Conservation (phyloP, 139 green algal genomes). For the Volvox reticuliferus region DNA sequence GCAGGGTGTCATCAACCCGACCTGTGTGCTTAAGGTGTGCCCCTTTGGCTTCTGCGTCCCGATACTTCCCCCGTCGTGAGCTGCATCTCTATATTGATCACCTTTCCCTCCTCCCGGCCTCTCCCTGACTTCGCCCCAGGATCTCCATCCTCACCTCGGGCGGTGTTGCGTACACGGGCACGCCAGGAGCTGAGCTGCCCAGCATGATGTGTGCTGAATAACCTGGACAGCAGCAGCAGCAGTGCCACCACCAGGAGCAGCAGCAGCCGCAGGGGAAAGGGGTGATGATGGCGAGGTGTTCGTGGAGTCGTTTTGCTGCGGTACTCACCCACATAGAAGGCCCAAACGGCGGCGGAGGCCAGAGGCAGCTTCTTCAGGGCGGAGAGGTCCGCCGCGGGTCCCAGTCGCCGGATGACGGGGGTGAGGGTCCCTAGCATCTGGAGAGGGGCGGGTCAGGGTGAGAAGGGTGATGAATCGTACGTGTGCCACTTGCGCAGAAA, state of each 20-base stretch:
- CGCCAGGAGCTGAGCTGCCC: conserved; percentile 64
- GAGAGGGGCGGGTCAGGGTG: not conserved
- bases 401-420: conserved; percentile 72
- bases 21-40: too few species aligned
- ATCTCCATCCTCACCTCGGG: conserved; percentile 48
- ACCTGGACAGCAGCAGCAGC: conserved; percentile 20
- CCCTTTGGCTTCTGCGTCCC: too few species aligned
- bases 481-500: too few species aligned
- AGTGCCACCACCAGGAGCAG: not conserved
- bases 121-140: too few species aligned
- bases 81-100: too few species aligned
- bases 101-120: too few species aligned
- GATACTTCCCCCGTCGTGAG: too few species aligned
- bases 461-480: not conserved
- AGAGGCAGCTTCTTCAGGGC: conserved; percentile 70
- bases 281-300: too few species aligned
- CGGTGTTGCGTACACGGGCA: conserved; percentile 64
- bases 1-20: too few species aligned
- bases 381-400: conserved; percentile 65
- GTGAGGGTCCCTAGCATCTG: conserved; percentile 57
- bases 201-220: conserved; percentile 78
- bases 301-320: too few species aligned
- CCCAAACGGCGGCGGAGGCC: conserved; percentile 63
- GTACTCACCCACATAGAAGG: conserved; percentile 70
- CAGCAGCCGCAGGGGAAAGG: not conserved